phyloP scores from a whole-genome alignment of 352 stramenopile genomes.

The Globisporangium cederbergense region DNA sequence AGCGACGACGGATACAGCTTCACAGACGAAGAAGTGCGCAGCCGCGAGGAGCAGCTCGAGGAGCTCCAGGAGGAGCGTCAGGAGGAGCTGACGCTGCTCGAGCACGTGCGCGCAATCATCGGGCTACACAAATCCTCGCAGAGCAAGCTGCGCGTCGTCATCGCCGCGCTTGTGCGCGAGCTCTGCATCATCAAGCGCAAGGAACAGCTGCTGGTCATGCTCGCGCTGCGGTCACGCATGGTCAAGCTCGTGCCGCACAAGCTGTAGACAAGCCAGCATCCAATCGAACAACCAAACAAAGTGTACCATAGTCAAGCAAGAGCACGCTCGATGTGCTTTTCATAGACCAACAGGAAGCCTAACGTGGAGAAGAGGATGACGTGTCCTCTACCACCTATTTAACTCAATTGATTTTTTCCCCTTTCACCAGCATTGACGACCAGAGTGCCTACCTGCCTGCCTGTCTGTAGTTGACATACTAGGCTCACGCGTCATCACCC shows the following conservation, averaged over 20 bases:
- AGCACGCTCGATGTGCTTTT: neutral
- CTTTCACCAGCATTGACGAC: no score
- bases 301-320: conserved; percentile 3
- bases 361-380: neutral
- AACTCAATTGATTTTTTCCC: neutral
- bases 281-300: neutral
- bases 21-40: conserved; percentile 29
- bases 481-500: no score
- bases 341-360: conserved; percentile 2
- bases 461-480: no score
- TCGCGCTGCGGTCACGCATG: conserved; percentile 47
- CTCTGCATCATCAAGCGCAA: conserved; percentile 36
- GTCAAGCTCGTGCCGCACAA: conserved; percentile 49
- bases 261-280: conserved; percentile 17
- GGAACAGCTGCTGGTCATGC: conserved; percentile 48
- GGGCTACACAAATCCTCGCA: conserved; percentile 37
- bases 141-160: conserved; percentile 38
- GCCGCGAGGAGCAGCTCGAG: conserved; percentile 40
- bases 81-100: conserved; percentile 54
- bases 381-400: neutral
- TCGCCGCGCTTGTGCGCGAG: conserved; percentile 38
- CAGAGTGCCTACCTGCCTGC: no score
- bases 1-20: conserved; percentile 21
- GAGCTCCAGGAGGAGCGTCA: conserved; percentile 60
- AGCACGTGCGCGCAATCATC: conserved; percentile 48